Evolutionary conservation across 2,329 filamentous ascomycete species (phyloP).

Genomic region (Fusarium sp.): DNA sequence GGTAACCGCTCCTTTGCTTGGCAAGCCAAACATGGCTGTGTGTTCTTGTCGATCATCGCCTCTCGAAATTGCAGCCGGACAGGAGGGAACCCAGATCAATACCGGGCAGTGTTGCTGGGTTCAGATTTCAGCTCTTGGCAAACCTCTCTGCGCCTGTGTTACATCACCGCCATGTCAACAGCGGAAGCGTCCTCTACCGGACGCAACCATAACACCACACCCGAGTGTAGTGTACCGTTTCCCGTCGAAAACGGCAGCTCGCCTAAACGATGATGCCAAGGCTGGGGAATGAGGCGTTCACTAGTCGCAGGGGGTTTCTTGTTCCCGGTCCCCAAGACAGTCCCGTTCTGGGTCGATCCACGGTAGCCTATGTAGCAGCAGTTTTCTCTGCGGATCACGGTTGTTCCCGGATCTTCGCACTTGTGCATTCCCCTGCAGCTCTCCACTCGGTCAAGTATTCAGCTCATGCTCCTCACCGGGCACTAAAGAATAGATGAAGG

Average conservation of each 20-base stretch:
- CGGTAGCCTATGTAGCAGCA: neutral
- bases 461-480: neutral
- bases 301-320: neutral
- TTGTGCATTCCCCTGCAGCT: neutral
- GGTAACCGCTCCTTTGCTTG: neutral
- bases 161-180: neutral
- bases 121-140: neutral
- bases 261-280: neutral
- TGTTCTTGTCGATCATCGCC: neutral
- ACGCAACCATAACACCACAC: slow-evolving; percentile 20
- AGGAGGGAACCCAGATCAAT: neutral
- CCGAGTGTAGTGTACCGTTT: slow-evolving; percentile 16
- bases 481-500: neutral
- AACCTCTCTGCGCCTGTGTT: neutral
- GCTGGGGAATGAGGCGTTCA: slow-evolving; percentile 12
- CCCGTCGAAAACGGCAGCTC: slow-evolving; percentile 9
- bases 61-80: neutral
- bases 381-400: neutral
- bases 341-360: slow-evolving; percentile 14
- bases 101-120: neutral
- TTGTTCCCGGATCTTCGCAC: slow-evolving; percentile 10
- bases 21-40: neutral
- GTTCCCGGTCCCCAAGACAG: slow-evolving; percentile 6
- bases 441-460: neutral
- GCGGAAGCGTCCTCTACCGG: neutral